A percentile compares a stretch with the other conserved stretches of the same genome.
Evolutionary conservation across 768 basidiomycete species (phyloP).

Genomic region (Mycena pura): DNA sequence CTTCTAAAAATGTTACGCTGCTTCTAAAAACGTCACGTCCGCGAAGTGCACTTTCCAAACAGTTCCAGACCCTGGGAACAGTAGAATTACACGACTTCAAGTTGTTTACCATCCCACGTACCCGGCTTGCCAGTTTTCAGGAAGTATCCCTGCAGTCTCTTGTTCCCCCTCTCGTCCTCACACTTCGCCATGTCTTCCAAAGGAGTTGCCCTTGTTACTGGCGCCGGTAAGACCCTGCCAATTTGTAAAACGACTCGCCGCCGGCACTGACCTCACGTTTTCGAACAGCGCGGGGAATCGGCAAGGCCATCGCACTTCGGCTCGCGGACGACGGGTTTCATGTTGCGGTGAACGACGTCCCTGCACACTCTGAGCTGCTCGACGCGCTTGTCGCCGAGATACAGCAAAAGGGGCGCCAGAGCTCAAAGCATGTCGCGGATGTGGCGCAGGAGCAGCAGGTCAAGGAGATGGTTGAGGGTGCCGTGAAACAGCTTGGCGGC

Average conservation of each 20-base stretch:
- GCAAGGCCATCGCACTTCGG: constrained; percentile 35
- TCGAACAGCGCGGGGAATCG: constrained; percentile 38
- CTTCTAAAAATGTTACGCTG: too few species aligned
- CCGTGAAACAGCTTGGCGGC: constrained; percentile 33
- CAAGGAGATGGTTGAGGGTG: constrained; percentile 32
- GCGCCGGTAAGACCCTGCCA: constrained; percentile 39
- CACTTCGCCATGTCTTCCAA: too few species aligned
- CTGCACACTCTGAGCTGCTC: constrained; percentile 18
- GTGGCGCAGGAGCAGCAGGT: constrained; percentile 39
- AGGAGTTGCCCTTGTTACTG: constrained; percentile 44
- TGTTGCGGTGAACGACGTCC: constrained; percentile 38
- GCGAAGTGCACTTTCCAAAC: too few species aligned
- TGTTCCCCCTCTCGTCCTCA: too few species aligned
- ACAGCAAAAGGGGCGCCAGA: constrained; percentile 26
- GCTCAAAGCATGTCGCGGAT: constrained; percentile 32
- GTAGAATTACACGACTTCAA: too few species aligned
- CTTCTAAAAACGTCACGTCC: too few species aligned
- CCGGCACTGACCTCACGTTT: background rate
- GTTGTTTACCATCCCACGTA: too few species aligned
- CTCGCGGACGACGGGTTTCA: constrained; percentile 43
- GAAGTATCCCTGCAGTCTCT: too few species aligned
- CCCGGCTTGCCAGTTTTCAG: too few species aligned
- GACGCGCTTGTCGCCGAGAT: constrained; percentile 36
- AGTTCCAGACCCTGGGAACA: too few species aligned
- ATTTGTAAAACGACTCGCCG: too few species aligned